phyloP scores from a whole-genome alignment of 2,329 filamentous ascomycete species.

The Fusarium proliferatum region DNA sequence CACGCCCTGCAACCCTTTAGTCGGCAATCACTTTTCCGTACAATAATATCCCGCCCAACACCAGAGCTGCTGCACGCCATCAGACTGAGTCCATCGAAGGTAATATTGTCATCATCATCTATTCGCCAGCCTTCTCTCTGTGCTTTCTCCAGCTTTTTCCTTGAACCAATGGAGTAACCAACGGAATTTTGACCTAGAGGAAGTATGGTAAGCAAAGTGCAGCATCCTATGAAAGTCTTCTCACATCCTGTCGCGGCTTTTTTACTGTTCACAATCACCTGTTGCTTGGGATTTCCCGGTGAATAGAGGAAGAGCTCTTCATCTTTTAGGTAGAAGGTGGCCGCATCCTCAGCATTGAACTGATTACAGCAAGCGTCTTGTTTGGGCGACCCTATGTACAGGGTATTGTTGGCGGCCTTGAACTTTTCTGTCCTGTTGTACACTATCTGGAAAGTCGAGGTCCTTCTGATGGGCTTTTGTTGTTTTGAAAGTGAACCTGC shows the following conservation, averaged over 20 bases:
- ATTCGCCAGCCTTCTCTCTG: background rate
- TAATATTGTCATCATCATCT: background rate
- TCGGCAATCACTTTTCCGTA: background rate
- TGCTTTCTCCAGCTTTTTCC: no score
- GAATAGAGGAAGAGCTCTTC: conserved; percentile 3
- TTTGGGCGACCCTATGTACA: background rate
- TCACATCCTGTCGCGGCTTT: background rate
- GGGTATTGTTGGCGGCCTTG: background rate
- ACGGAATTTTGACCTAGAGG: background rate
- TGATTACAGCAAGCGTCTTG: conserved; percentile 7
- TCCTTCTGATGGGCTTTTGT: background rate
- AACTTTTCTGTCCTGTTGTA: background rate
- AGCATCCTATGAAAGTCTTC: background rate
- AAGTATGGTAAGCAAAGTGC: background rate
- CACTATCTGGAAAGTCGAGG: background rate
- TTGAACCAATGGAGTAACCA: background rate
- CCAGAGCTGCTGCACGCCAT: background rate
- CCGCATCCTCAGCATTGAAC: background rate
- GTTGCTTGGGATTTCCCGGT: conserved; percentile 2
- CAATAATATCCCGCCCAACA: background rate
- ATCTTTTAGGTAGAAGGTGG: background rate
- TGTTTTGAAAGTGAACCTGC: background rate
- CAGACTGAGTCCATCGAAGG: background rate
- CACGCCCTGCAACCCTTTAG: background rate
- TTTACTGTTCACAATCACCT: background rate